phyloP scores from a whole-genome alignment of 2,329 filamentous ascomycete genomes.

The Fusarium luffae region DNA sequence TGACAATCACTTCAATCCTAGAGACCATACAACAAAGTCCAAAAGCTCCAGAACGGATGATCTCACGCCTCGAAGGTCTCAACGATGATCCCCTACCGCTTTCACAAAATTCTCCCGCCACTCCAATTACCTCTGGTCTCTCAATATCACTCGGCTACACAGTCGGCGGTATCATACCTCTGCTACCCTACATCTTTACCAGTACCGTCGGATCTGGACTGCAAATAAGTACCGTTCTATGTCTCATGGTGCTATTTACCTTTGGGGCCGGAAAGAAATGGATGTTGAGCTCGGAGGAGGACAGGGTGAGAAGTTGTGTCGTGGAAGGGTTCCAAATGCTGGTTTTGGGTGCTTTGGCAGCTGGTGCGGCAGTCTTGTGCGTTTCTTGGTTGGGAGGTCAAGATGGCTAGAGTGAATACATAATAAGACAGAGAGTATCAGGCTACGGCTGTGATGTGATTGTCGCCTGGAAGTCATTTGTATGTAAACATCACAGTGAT shows the following conservation, averaged over 20 bases:
- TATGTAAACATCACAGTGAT: no score
- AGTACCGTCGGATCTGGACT: constrained; percentile 55
- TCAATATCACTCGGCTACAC: constrained; percentile 72
- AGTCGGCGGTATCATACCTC: constrained; percentile 69
- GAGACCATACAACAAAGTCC: constrained; percentile 31
- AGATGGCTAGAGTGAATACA: background rate
- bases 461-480: no score
- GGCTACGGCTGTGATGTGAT: no score
- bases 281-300: constrained; percentile 43
- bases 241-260: constrained; percentile 63
- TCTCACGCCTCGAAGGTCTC: no score
- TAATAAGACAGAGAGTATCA: no score
- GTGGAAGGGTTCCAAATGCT: constrained; percentile 51
- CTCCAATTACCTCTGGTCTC: constrained; percentile 60
- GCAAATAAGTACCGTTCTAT: constrained; percentile 64
- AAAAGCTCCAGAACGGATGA: no score
- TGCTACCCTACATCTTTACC: constrained; percentile 70
- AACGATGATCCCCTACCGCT: no score
- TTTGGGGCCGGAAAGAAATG: constrained; percentile 69
- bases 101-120: no score
- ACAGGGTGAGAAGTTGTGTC: constrained; percentile 34
- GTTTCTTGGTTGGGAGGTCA: constrained; percentile 41
- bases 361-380: constrained; percentile 47
- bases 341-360: constrained; percentile 49
- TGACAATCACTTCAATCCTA: constrained; percentile 43